A percentile compares a stretch with the other conserved stretches of the same genome.
Conservation (phyloP, 2,329 filamentous ascomycete genomes). For the Remersonia thermophila region DNA sequence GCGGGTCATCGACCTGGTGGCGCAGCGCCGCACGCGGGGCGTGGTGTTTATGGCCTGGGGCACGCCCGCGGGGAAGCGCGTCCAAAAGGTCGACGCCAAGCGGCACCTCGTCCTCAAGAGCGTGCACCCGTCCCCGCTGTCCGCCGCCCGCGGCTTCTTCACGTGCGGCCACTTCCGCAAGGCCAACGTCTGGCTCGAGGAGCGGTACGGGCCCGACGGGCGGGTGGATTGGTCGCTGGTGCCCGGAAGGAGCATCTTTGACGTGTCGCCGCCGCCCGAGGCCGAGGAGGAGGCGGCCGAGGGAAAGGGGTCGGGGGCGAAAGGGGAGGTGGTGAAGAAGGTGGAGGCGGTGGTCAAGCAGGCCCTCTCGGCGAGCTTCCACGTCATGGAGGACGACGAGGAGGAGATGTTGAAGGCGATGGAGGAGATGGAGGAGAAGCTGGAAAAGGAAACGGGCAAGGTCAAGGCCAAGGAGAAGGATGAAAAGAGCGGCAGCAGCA, state of each 20-base stretch:
- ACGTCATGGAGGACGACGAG: no score
- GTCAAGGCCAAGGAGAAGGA: no score
- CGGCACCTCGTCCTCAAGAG: conserved; percentile 74
- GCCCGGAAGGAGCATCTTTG: conserved; percentile 11
- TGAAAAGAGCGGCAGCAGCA: no score
- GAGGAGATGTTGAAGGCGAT: no score
- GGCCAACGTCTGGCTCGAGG: conserved; percentile 73
- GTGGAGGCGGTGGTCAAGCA: conserved; percentile 15
- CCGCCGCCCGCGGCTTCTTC: conserved; percentile 70
- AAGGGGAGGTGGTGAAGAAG: conserved; percentile 4
- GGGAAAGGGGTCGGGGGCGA: conserved; percentile 2
- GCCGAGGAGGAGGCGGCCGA: conserved; percentile 5
- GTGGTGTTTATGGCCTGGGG: conserved; percentile 97
- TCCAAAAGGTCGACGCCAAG: conserved; percentile 56
- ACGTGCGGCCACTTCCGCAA: conserved; percentile 70
- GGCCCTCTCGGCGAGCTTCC: no score
- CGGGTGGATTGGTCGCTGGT: conserved; percentile 73
- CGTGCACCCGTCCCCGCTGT: conserved; percentile 89
- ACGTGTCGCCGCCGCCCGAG: conserved; percentile 3
- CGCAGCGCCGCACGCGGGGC: conserved; percentile 60
- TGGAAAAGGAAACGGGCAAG: conserved; percentile 11
- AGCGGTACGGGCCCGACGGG: conserved; percentile 65
- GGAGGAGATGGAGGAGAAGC: background rate
- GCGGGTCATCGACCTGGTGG: conserved; percentile 77
- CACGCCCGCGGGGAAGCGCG: conserved; percentile 66